Percentiles rank a stretch among this genome's conserved stretches.
Conservation (phyloP, 192 early-diverging fungal genomes). For the Phlyctochytrium arcticum region DNA sequence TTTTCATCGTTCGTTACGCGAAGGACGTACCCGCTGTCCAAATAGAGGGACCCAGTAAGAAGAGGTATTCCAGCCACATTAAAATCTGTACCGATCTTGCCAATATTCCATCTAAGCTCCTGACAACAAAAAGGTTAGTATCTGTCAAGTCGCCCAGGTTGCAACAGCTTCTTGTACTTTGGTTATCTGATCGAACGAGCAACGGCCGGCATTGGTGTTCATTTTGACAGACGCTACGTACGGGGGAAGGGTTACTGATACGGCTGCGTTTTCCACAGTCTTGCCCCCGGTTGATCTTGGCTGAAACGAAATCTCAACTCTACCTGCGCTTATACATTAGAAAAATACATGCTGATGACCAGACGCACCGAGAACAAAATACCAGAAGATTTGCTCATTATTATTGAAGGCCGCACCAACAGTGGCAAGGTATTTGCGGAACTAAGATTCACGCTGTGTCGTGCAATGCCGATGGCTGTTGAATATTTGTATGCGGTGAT, state of each 20-base stretch:
- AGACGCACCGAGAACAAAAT: neutral
- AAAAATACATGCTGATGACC: neutral
- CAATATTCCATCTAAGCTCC: constrained; percentile 62
- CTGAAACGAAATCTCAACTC: constrained; percentile 65
- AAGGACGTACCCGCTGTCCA: constrained; percentile 2
- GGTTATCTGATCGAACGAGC: constrained; percentile 67
- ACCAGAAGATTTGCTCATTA: constrained; percentile 55
- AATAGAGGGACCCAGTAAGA: constrained; percentile 54
- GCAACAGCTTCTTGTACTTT: no score
- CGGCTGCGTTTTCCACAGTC: constrained; percentile 52
- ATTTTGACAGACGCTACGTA: constrained; percentile 52
- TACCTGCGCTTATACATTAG: constrained; percentile 40
- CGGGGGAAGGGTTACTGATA: constrained; percentile 49
- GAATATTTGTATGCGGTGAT: neutral
- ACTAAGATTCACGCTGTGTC: constrained; percentile 57
- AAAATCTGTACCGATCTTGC: constrained; percentile 51
- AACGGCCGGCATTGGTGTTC: constrained; percentile 60
- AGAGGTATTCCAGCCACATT: constrained; percentile 51
- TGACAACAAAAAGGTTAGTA: constrained; percentile 12
- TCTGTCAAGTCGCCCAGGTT: no score
- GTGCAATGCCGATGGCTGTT: no score
- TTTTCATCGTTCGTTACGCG: constrained; percentile 19
- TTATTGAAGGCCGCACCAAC: constrained; percentile 59
- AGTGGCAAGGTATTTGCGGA: constrained; percentile 55
- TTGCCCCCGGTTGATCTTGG: constrained; percentile 63